Evolutionary conservation across 2,329 filamentous ascomycete genomes (phyloP), one percentile per base, ranked within the genome.

Genomic region (Fusarium chuoi): DNA sequence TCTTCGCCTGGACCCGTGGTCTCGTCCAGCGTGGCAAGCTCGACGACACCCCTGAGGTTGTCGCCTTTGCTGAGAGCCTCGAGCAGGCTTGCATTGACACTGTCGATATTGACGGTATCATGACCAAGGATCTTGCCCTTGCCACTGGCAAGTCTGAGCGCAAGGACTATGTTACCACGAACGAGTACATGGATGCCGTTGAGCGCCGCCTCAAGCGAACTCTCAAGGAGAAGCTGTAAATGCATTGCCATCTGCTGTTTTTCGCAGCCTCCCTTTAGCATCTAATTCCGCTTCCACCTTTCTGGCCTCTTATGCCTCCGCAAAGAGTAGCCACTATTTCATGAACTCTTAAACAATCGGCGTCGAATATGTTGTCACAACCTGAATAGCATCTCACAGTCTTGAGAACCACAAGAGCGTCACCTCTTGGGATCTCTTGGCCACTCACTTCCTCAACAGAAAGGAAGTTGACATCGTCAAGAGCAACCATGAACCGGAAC

Each of bases 41-140:
- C 76, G 96, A 99, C 85, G 87, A 90, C 60, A 98, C 95, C n/a
- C 95, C 95, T 36, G 95, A 98, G 76, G 88, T 99, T 35, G 91
- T 98, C 68, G 89, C 93, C 57, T 99, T 98, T 80, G 96, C 96
- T 67, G 94, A 98, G 87, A 90, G 89, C 81, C 90, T 99, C 62
- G 96, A 99, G 89, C 89, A 93, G 84, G 96, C 96, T 42, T 98
- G 96, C 83, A 88, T 98, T 68, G 95, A 98, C 83, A 96, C 96
- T 33, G 96, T 99, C 77, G 94, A 98, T 82, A 84, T 93, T 67
- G 96, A 98, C 81, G 94, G 94, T 73, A 93, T 98, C 87, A 99
- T 98, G 96, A 99, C 96, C 84, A 99, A 99, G 91, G 96, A 99
- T 85, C 86, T 99, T 78, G 96, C 96, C n/a, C 90, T 98, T 68